Conservation (phyloP, 768 basidiomycete genomes). For the Tylopilus cervinicoccineus region DNA sequence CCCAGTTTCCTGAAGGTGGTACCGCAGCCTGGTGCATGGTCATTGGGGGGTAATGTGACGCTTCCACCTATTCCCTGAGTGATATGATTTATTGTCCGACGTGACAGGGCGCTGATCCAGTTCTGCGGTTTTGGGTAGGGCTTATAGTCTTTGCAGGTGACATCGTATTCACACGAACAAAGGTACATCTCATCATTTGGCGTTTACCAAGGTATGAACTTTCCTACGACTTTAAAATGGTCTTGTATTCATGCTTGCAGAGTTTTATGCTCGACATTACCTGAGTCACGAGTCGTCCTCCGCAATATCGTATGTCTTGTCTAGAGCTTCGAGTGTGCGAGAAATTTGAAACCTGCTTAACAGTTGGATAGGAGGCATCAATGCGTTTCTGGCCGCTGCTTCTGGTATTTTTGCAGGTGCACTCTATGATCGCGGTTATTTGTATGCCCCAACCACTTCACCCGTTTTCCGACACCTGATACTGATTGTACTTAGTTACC, state of each 20-base stretch:
- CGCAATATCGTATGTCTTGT: constrained; percentile 32
- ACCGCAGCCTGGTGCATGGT: constrained; percentile 22
- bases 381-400: constrained; percentile 37
- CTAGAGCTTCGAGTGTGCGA: not conserved
- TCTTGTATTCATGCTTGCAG: constrained; percentile 16
- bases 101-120: constrained; percentile 27
- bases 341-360: not conserved
- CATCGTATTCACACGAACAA: not conserved
- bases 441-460: constrained; percentile 26
- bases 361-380: constrained; percentile 46
- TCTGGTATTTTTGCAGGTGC: constrained; percentile 41
- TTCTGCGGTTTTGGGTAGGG: constrained; percentile 33
- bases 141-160: not conserved
- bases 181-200: constrained; percentile 37
- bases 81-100: not conserved
- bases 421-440: constrained; percentile 50
- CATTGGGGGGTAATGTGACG: constrained; percentile 19
- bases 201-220: constrained; percentile 36
- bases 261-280: constrained; percentile 37
- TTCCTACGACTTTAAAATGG: not conserved
- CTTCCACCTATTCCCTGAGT: not conserved
- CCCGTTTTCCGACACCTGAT: not conserved
- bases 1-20: constrained; percentile 28
- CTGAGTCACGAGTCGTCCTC: constrained; percentile 33
- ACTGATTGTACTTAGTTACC: constrained; percentile 31